Conservation (phyloP, 768 basidiomycete genomes). For the Crassisporium funariophilum region DNA sequence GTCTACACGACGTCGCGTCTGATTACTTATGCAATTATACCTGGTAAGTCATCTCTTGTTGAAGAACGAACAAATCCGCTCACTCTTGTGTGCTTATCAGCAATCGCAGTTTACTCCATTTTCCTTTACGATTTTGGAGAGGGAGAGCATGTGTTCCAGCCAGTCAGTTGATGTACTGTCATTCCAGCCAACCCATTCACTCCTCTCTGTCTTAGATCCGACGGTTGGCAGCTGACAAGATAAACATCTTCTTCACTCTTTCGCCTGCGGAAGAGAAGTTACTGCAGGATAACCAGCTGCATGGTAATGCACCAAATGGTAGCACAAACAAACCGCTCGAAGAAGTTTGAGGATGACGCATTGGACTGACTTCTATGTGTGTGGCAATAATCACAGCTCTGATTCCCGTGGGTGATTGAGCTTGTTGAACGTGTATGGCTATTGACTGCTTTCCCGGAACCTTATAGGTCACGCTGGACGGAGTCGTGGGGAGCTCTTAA, state of each 20-base stretch:
- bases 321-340: constrained; percentile 11
- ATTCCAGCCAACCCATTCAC: background rate
- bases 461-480: too few relatives aligned
- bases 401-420: too few relatives aligned
- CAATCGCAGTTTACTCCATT: constrained; percentile 53
- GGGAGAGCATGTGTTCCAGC: constrained; percentile 70
- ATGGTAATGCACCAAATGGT: constrained; percentile 11
- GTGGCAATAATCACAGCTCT: too few relatives aligned
- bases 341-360: background rate
- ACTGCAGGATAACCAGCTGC: constrained; percentile 15
- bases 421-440: too few relatives aligned
- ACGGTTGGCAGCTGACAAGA: constrained; percentile 55
- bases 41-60: constrained; percentile 41
- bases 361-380: too few relatives aligned
- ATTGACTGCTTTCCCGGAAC: too few relatives aligned
- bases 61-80: background rate
- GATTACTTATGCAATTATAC: constrained; percentile 56
- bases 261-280: constrained; percentile 58
- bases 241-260: constrained; percentile 56
- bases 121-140: constrained; percentile 72
- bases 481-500: too few relatives aligned
- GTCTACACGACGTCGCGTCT: constrained; percentile 54
- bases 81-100: constrained; percentile 32
- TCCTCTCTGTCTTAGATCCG: constrained; percentile 42
- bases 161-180: constrained; percentile 42